Base-by-base conservation (phyloP, 768 basidiomycete genomes). In the Lenzites betulinus region DNA sequence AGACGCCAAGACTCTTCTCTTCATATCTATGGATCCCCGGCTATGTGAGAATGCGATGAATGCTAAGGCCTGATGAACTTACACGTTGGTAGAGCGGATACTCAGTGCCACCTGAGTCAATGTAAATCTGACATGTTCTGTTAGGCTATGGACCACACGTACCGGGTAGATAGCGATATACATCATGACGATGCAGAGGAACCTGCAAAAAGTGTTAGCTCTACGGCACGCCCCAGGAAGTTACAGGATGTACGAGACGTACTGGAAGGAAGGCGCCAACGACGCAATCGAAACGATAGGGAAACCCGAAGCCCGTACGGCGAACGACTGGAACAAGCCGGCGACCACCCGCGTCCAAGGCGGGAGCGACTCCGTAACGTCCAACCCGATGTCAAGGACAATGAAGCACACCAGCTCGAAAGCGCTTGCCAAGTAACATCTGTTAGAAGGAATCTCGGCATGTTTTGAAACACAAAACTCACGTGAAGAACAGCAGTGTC, bases 111-210 rank as follows among this genome's bases (percentile, higher is more conserved):
- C 77, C 79, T 83, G 57, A 16, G 35, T 36, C n/a, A 38, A n/a
- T 48, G n/a, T n/a, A 9, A 33, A 30, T 18, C 26, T 4, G 11
- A 41, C 20, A 53, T 28, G 11, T 12, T 13, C 20, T 33, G 11
- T n/a, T 4, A 39, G 15, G 23, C 42, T 11, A 1, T 47, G 12
- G 30, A 13, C 18, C 20, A 66, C 60, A 26, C 61, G 25, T 23
- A 70, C 67, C 35, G 44, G 52, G 74, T 81, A 70, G 64, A 85
- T 77, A 33, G 82, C 81, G 53, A 86, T 84, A 61, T 84, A 86
- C 89, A 90, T 92, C 88, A 93, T 87, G 59, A 90, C 82, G 7
- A 89, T 79, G 66, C 89, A 90, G 1, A 91, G 69, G 41, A 91
- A 86, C 63, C 85, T 69, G 46, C 8, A 7, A 3, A 56, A 2